phyloP scores from a whole-genome alignment of 306 rosid genomes.

The Crotalaria pallida region DNA sequence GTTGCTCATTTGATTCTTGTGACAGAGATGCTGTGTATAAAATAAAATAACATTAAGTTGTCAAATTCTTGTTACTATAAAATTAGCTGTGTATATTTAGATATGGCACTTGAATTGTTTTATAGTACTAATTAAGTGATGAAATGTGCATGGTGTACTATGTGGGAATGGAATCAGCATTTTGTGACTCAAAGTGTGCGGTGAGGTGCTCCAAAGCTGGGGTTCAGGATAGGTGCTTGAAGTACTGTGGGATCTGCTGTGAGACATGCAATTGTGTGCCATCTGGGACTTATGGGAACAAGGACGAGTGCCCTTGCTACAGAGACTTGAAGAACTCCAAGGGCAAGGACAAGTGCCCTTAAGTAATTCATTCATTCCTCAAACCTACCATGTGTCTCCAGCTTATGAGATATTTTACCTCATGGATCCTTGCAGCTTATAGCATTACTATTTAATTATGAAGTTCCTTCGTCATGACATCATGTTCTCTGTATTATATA shows the following conservation, averaged over 20 bases:
- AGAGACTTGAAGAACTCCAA: constrained; percentile 68
- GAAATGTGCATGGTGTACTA: no score
- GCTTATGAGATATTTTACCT: neutral
- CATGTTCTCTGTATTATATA: neutral
- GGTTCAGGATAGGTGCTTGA: constrained; percentile 56
- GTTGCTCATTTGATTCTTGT: no score
- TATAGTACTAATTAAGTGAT: neutral
- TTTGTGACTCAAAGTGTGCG: constrained; percentile 51
- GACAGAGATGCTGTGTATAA: no score
- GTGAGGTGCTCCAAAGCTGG: constrained; percentile 69
- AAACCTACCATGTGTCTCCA: neutral
- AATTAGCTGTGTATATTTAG: no score
- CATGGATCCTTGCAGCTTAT: neutral
- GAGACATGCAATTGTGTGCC: constrained; percentile 77
- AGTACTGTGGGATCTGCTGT: constrained; percentile 81
- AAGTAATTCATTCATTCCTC: neutral
- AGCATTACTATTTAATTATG: neutral
- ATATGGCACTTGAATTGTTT: neutral
- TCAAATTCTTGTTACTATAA: no score
- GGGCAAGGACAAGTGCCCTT: constrained; percentile 82
- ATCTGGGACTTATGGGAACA: constrained; percentile 83
- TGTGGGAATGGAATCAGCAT: constrained; percentile 21
- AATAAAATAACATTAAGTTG: no score
- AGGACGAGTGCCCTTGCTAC: constrained; percentile 91
- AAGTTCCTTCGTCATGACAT: neutral